These are phyloP conservation scores for Trichoderma reesei DNA, from an alignment of 495 filamentous ascomycete species.

Conservation along the genomic window DNA sequence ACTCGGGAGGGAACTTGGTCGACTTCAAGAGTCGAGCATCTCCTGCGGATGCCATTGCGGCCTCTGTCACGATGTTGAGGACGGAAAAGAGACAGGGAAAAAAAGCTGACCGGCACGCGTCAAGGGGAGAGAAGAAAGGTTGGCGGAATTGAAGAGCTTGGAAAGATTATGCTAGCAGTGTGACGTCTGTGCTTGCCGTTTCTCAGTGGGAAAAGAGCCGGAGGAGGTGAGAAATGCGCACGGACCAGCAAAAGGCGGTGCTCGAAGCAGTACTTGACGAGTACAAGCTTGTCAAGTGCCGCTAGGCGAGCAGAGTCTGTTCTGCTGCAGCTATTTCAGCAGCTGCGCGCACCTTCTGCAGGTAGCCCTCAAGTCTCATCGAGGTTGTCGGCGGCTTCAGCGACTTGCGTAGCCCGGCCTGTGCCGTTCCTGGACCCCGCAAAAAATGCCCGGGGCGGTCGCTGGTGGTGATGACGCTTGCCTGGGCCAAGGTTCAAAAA, in stretches of 20 bases:
- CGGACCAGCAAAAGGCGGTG: neutral
- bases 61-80: slow-evolving; percentile 2
- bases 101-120: neutral
- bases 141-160: neutral
- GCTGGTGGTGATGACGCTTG: neutral
- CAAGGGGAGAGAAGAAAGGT: too few relatives aligned
- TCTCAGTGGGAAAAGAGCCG: neutral
- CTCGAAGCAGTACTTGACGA: neutral
- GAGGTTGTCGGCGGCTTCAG: too few relatives aligned
- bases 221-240: neutral
- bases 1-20: slow-evolving; percentile 92
- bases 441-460: neutral
- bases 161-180: neutral
- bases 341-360: too few relatives aligned
- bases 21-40: slow-evolving; percentile 79
- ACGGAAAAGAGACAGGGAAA: too few relatives aligned
- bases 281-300: too few relatives aligned
- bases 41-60: slow-evolving; percentile 59
- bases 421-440: slow-evolving; percentile 3
- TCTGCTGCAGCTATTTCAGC: too few relatives aligned
- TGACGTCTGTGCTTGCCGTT: slow-evolving; percentile 1
- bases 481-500: neutral
- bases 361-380: neutral
- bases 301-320: too few relatives aligned
- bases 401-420: slow-evolving; percentile 3